Conservation (phyloP, 805 yeast genomes). For the Ogataea ramenticola region DNA sequence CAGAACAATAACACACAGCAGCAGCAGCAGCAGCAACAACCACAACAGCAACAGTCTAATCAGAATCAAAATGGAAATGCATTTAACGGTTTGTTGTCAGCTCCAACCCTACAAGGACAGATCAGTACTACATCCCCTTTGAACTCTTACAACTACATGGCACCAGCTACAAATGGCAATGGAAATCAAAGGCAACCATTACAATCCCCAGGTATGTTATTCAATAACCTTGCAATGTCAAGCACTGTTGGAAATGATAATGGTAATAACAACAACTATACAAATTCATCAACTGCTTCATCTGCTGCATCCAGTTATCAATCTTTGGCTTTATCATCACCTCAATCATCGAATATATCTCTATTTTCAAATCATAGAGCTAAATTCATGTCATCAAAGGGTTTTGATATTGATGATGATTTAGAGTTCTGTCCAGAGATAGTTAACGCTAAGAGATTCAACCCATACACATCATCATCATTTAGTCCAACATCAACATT, state of each 20-base stretch:
- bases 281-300: slow-evolving; percentile 11
- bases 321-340: slow-evolving; percentile 17
- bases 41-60: background rate
- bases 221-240: slow-evolving; percentile 4
- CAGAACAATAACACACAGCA: too few species aligned
- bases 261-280: slow-evolving; percentile 1
- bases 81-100: background rate
- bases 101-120: background rate
- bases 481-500: slow-evolving; percentile 38
- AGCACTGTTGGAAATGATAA: background rate
- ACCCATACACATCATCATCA: slow-evolving; percentile 59
- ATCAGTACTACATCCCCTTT: background rate
- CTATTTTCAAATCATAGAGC: slow-evolving; percentile 30
- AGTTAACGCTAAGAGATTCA: slow-evolving; percentile 35
- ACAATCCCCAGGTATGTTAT: slow-evolving; percentile 12
- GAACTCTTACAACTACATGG: background rate
- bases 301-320: slow-evolving; percentile 18
- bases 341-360: slow-evolving; percentile 15
- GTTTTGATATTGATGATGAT: slow-evolving; percentile 58
- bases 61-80: background rate
- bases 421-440: slow-evolving; percentile 60
- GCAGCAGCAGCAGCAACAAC: too few species aligned
- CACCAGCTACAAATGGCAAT: background rate
- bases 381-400: slow-evolving; percentile 50
- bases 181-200: background rate